Percentiles rank a stretch among this genome's conserved stretches.
phyloP scores from a whole-genome alignment of 2,329 filamentous ascomycete genomes.

The Cladorrhinum sp. region DNA sequence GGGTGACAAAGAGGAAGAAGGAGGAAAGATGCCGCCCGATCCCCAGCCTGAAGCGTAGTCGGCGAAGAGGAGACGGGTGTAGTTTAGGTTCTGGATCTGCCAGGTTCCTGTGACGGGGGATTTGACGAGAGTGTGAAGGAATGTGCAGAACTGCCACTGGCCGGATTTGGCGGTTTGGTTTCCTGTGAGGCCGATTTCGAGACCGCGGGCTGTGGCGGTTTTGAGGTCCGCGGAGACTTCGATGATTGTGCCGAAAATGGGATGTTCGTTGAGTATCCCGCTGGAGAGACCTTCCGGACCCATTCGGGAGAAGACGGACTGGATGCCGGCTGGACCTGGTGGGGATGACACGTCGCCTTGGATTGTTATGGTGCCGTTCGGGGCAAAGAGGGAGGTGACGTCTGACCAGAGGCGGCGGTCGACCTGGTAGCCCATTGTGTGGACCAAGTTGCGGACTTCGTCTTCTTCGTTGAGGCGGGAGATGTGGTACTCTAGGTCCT shows the following conservation, averaged over 20 bases:
- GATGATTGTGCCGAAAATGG: constrained; percentile 18
- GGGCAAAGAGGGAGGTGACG: constrained; percentile 19
- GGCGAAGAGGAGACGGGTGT: constrained; percentile 17
- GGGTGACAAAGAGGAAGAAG: neutral
- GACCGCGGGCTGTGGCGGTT: constrained; percentile 15
- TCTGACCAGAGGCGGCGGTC: constrained; percentile 23
- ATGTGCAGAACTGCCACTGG: constrained; percentile 22
- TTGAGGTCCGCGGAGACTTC: constrained; percentile 9
- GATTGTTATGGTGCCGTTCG: constrained; percentile 16
- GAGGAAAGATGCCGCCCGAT: constrained; percentile 10
- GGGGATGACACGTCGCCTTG: constrained; percentile 8
- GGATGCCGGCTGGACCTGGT: constrained; percentile 10
- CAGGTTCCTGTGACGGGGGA: constrained; percentile 15
- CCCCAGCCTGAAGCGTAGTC: constrained; percentile 21
- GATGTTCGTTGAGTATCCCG: constrained; percentile 23
- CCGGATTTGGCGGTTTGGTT: constrained; percentile 13
- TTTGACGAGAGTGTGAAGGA: constrained; percentile 19
- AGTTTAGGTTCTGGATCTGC: constrained; percentile 17
- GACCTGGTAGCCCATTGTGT: constrained; percentile 21
- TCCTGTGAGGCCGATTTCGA: constrained; percentile 24
- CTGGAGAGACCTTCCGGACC: constrained; percentile 17
- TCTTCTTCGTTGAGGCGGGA: constrained; percentile 24
- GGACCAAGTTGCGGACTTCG: constrained; percentile 23
- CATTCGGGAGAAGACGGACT: constrained; percentile 14
- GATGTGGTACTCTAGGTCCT: constrained; percentile 17